Evolutionary conservation across 345 rosid genomes (phyloP), one percentile per base, ranked within the genome.

Genomic region (Pseudoturritis turrita): DNA sequence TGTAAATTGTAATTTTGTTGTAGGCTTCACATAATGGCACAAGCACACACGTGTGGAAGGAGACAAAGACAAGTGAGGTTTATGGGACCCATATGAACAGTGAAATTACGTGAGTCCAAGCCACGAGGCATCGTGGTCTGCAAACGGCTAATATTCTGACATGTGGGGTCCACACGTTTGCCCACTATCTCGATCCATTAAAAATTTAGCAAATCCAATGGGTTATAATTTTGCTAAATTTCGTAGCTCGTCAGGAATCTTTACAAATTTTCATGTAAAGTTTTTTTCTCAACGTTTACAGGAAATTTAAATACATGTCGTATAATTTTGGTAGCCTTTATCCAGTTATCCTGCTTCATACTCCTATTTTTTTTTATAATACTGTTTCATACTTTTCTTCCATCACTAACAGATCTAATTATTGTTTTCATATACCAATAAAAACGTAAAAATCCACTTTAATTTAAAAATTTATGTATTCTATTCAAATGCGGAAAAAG

Each of bases 121-220:
- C 63, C 62, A 72, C 47, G 63, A 53, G 54, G 70, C 63, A 22
- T 72, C 70, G 55, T 52, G 54, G 69, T 72, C 70, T 62, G 55
- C 9, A 25, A 62, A 62, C 62, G 76, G 62, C 55, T 53, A 23
- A 28, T 6, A 10, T 62, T 61, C 23, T 71, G 36, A 40, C 75
- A 72, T 72, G 70, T 43, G 47, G 76, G 70, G 4, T 25, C 57
- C 57, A 35, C 47, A 21, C 11, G 33, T 62, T 62, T 3, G 2
- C 56, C 62, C 62, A 72, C 76, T 62, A n/a, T 62, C 56, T 72
- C 37, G 76, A 72, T 31, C n/a, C 6, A 39, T 43, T 43, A 63
- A 71, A 71, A 40, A 40, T 51, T 51, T 62, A 41, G 52, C 35
- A 61, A 71, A 51, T 40, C n/a, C 36, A 40, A 44, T n/a, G 44